Percentiles rank a stretch among this genome's conserved stretches.
Conservation (phyloP, 2,329 filamentous ascomycete species). For the Pseudohalonectria lignicola region DNA sequence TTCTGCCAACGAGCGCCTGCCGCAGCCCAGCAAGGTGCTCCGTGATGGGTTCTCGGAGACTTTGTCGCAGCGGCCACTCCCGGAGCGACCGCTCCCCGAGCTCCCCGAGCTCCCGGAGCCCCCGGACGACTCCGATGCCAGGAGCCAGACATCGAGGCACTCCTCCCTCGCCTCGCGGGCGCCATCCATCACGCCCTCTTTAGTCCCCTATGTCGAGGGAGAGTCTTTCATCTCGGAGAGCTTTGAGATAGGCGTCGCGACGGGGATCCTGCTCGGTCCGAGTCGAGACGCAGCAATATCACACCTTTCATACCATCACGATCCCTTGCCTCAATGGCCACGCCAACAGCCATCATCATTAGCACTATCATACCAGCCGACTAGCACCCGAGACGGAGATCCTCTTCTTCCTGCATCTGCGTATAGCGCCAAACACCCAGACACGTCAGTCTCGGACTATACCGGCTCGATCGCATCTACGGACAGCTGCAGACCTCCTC, state of each 20-base stretch:
- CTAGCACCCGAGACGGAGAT: too few species aligned
- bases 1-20: conserved; percentile 6
- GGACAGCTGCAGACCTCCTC: neutral
- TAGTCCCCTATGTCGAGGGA: conserved; percentile 5
- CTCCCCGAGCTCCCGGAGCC: conserved; percentile 57
- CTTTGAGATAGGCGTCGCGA: neutral
- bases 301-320: too few species aligned
- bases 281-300: neutral
- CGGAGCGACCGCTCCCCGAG: conserved; percentile 14
- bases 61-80: conserved; percentile 16
- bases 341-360: too few species aligned
- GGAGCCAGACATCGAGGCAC: conserved; percentile 20
- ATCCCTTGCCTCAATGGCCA: neutral
- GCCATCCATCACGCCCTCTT: conserved; percentile 6
- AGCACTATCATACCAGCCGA: too few species aligned
- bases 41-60: conserved; percentile 12
- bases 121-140: conserved; percentile 37
- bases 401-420: too few species aligned
- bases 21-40: conserved; percentile 20
- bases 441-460: neutral
- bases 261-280: neutral
- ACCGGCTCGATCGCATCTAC: neutral
- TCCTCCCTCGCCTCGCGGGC: neutral
- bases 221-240: conserved; percentile 1
- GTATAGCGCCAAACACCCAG: too few species aligned